A percentile compares a stretch with the other conserved stretches of the same genome.
Conservation (phyloP, 495 filamentous ascomycete species). For the Neurospora sp. region DNA sequence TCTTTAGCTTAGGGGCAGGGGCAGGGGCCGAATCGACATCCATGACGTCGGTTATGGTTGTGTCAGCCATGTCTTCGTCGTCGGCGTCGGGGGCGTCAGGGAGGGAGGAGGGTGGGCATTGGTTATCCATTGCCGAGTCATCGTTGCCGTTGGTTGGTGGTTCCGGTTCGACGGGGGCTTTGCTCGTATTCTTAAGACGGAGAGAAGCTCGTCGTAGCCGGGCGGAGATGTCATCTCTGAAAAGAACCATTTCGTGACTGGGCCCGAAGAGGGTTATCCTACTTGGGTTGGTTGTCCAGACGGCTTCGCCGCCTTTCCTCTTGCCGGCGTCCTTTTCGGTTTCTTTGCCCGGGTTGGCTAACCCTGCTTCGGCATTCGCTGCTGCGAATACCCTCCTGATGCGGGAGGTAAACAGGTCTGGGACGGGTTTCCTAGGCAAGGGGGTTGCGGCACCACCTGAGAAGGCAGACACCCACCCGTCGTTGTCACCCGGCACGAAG, state of each 20-base stretch:
- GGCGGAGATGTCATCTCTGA: constrained; percentile 74
- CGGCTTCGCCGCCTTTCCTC: constrained; percentile 49
- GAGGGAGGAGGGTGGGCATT: neutral
- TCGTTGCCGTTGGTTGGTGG: constrained; percentile 9
- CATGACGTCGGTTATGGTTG: constrained; percentile 26
- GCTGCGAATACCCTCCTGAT: constrained; percentile 68
- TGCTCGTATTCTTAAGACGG: constrained; percentile 35
- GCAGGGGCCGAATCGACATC: constrained; percentile 26
- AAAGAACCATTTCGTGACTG: constrained; percentile 72
- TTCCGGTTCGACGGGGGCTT: neutral
- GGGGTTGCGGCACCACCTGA: constrained; percentile 68
- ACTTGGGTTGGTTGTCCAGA: constrained; percentile 83
- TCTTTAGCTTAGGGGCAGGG: constrained; percentile 1
- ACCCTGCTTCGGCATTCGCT: constrained; percentile 54
- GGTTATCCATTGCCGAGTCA: constrained; percentile 23
- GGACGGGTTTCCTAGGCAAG: constrained; percentile 63
- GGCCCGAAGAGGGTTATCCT: constrained; percentile 76
- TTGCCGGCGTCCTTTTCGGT: constrained; percentile 37
- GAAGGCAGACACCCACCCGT: constrained; percentile 84
- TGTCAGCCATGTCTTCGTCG: neutral
- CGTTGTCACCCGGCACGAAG: constrained; percentile 92
- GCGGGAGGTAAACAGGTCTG: constrained; percentile 78
- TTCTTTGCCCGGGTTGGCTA: constrained; percentile 1
- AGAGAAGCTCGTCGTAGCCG: constrained; percentile 67
- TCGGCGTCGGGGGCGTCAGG: constrained; percentile 11